Evolutionary conservation across 306 rosid genomes (phyloP), one percentile per base, ranked within the genome.

Genomic region (Dryas octopetala): DNA sequence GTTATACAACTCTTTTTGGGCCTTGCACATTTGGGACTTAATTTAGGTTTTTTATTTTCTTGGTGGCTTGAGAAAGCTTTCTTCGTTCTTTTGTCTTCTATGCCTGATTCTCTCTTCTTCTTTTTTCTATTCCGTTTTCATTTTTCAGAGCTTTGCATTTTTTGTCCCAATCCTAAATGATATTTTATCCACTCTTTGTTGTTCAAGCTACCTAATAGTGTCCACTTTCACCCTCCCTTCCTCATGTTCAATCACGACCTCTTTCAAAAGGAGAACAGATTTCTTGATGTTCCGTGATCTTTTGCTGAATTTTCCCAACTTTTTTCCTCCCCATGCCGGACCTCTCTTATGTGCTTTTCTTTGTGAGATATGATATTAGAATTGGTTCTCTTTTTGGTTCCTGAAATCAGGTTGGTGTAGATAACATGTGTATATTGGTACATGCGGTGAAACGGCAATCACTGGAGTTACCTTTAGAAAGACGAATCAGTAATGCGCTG

Each of bases 371-470:
- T 38, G 32, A 70, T 53, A 9, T 52, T 51, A 52, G 38, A 70
- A 51, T 16, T 53, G 75, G 52, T 77, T 46, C 52, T 63, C 70
- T 13, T 48, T 83, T 78, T 82, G 74, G 67, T 81, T 78, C 60
- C 49, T 70, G 17, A 80, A 50, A 70, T 78, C 87, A 94, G 98
- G 98, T 94, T 82, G 98, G 98, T 78, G 98, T 94, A 23, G 97
- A 94, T 90, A 94, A 91, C 86, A 94, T 94, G 98, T 94, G 98
- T 78, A 91, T 94, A 77, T 81, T 94, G 81, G 96, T 94, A 78
- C 95, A 94, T 85, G 94, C 98, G 68, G 88, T 88, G 79, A 94
- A 94, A 85, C 86, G 98, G 59, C 95, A 94, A 78, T 77, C 96
- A 71, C 51, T 75, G 59, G 88, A 66, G 74, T 82, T 90, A 82